Percentiles rank a stretch among this genome's conserved stretches.
Conservation (phyloP, 1,284 basidiomycete species). For the Termitomyces sp. region DNA sequence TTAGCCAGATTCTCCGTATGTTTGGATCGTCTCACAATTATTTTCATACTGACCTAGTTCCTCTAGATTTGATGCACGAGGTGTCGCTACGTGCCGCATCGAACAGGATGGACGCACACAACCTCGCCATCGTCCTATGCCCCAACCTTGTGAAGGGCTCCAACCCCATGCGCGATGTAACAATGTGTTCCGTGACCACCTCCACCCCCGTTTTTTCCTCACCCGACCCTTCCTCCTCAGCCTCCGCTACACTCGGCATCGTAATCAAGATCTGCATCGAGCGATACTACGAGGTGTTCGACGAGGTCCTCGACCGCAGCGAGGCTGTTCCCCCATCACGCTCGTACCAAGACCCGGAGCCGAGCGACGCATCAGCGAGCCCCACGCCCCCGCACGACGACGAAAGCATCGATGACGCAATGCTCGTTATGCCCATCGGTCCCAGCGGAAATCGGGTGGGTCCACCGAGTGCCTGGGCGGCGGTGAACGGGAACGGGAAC, state of each 20-base stretch:
- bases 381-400: conserved; percentile 38
- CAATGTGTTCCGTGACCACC: conserved; percentile 62
- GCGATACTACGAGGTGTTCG: conserved; percentile 81
- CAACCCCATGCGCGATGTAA: conserved; percentile 64
- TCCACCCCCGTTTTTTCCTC: conserved; percentile 20
- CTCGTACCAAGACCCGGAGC: conserved; percentile 13
- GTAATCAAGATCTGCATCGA: conserved; percentile 76
- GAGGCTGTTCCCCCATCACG: conserved; percentile 46
- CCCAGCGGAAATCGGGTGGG: conserved; percentile 28
- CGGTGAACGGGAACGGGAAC: neutral
- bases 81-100: conserved; percentile 58
- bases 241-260: conserved; percentile 58
- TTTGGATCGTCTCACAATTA: conserved; percentile 14
- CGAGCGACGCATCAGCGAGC: conserved; percentile 20
- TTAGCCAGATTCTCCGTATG: conserved; percentile 71
- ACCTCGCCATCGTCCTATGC: conserved; percentile 72
- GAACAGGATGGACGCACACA: conserved; percentile 81
- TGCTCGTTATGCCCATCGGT: conserved; percentile 71
- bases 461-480: conserved; percentile 35
- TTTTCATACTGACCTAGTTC: neutral
- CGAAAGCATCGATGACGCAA: conserved; percentile 66
- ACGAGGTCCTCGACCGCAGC: conserved; percentile 64
- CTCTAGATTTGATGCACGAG: conserved; percentile 69
- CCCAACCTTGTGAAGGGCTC: conserved; percentile 73
- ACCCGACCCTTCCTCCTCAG: conserved; percentile 15